Base-by-base conservation (phyloP, 2,329 filamentous ascomycete genomes). In the Cladophialophora bantiana region DNA sequence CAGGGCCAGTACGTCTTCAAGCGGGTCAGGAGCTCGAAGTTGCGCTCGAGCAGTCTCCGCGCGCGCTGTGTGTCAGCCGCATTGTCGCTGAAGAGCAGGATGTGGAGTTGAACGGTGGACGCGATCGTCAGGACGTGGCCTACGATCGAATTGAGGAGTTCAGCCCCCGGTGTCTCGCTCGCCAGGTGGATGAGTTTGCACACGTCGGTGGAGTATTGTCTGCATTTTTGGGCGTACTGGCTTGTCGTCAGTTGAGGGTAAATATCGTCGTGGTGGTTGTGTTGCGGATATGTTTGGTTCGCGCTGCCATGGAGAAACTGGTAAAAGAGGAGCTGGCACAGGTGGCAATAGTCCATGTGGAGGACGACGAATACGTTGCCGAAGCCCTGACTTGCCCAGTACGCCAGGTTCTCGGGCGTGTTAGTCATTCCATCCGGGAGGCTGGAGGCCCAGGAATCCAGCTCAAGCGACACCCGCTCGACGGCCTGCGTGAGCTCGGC, bases 291-390 rank as follows among this genome's bases (percentile, higher is more conserved):
- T 13, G 45, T 5, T 20, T n/a, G 18, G 18, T 50, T 26, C 45
- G 45, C 10, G 18, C 45, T 50, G 45, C 76, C 73, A 52, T 78
- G 77, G 0, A 84, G 76, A 67, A 81, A 83, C 61, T 80, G 80
- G 65, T 83, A 84, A 72, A 79, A 82, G 3, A 84, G 77, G n/a
- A 83, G 74, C 59, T 82, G 79, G 4, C 77, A 76, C 66, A 80
- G 83, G 69, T 84, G 78, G 57, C 83, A 80, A 66, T 82, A 83
- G 3, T 81, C 81, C 2, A 84, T 72, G 66, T 84, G 79, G 1
- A 84, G 74, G 1, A 80, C 80, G 1, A 80, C 78, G 60, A 83
- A 83, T n/a, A 78, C 75, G 4, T 78, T 75, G 2, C 82, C 82
- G 3, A 82, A 75, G 1, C 81, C 80, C 36, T 78, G 72, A 0